Evolutionary conservation across 371 early-diverging fungal species (phyloP).

Genomic region (Haplosporangium sp.): DNA sequence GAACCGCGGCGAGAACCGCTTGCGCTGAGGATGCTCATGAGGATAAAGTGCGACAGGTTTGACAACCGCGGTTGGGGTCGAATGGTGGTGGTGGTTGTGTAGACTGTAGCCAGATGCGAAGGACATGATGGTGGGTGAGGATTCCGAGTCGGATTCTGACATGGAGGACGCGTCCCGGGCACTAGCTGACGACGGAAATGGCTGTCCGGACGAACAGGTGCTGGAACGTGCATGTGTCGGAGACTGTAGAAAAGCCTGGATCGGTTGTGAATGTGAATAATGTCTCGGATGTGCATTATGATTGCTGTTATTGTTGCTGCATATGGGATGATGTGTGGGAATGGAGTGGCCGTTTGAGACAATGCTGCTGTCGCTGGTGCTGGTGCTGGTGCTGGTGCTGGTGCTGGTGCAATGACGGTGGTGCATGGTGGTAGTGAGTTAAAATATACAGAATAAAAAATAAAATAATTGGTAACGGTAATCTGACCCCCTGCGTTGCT

Average conservation of each 20-base stretch:
- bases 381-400: background rate
- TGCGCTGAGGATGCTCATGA: constrained; percentile 38
- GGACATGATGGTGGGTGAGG: constrained; percentile 23
- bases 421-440: background rate
- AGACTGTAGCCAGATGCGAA: constrained; percentile 31
- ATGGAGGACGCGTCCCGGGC: constrained; percentile 8
- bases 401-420: background rate
- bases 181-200: background rate
- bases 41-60: constrained; percentile 41
- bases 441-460: background rate
- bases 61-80: constrained; percentile 5
- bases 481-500: background rate
- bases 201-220: constrained; percentile 2
- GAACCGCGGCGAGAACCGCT: constrained; percentile 28
- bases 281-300: background rate
- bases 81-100: constrained; percentile 3
- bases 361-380: background rate
- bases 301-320: background rate
- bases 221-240: constrained; percentile 46
- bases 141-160: background rate
- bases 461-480: background rate
- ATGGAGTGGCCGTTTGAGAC: background rate
- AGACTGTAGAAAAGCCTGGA: constrained; percentile 25
- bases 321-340: background rate
- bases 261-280: background rate